Base-by-base conservation (phyloP, 2,329 filamentous ascomycete genomes). In the Grosmannia clavigera region DNA sequence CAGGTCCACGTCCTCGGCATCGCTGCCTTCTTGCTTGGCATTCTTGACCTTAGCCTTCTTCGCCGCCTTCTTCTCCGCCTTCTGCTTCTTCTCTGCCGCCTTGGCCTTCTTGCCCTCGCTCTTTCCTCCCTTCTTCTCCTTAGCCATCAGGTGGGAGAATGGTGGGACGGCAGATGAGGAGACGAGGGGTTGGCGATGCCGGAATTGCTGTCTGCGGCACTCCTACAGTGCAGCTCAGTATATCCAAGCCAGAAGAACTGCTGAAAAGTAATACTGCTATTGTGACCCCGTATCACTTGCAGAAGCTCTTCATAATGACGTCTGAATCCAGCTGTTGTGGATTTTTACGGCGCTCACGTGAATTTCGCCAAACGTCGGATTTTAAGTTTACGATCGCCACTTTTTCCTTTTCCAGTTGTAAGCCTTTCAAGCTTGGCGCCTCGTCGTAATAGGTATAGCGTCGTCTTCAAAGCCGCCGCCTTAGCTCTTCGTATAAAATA, bases 1-100 rank as follows among this genome's bases (percentile, higher is more conserved):
- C 46, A 99, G 81, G 73, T 97, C 94, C 16, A 94, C 85, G 67
- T 96, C 92, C 71, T 97, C 92, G 55, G 81, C 89, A 70, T 96
- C 92, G 69, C 89, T 92, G 71, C 92, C 92, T 16, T 87, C 87
- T 60, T 79, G 71, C 71, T 90, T 85, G 66, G 88, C 82, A 16
- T 78, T 77, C 72, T 87, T 88, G 58, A 71, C 76, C 67, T 92
- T 91, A 67, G 81, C 78, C 73, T 91, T 95, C 72, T 95, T 95
- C 68, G 94, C 90, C 33, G 87, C 86, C 71, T 96, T 96, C 73
- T 88, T 94, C 69, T 88, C 87, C 72, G 94, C 88, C 75, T 95
- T 95, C 65, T 79, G 76, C 66, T 84, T 84, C 72, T 86, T 86
- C 67, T 85, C 82, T 31, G 81, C 81, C 70, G 73, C 69, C 67